Percentiles rank a stretch among this genome's conserved stretches.
These are phyloP conservation scores for Flaveria trinervia DNA, from an alignment of 129 eudicot genomes.

Conservation along the genomic window DNA sequence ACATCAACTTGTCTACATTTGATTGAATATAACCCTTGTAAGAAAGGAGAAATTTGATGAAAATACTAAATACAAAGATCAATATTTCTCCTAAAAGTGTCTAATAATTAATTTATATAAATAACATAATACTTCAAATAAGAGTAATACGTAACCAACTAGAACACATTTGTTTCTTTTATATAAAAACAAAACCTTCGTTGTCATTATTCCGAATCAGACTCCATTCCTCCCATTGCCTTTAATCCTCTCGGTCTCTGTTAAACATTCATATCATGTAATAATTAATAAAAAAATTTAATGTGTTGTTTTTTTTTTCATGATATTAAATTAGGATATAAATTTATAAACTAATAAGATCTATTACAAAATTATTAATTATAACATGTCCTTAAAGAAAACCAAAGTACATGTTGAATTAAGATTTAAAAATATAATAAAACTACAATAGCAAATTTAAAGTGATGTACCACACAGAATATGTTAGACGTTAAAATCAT, in stretches of 20 bases:
- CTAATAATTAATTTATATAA: constrained; percentile 14
- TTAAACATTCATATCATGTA: not conserved
- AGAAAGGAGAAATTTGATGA: constrained; percentile 24
- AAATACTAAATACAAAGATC: constrained; percentile 31
- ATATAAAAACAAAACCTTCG: not conserved
- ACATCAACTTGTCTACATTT: constrained; percentile 21
- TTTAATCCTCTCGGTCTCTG: constrained; percentile 95
- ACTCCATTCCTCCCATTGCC: constrained; percentile 87
- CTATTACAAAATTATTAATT: too few species aligned
- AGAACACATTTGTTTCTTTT: constrained; percentile 18
- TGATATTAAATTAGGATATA: too few species aligned
- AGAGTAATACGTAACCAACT: not conserved
- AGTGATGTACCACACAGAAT: too few species aligned
- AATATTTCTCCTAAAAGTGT: constrained; percentile 25
- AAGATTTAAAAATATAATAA: too few species aligned
- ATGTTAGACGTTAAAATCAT: too few species aligned
- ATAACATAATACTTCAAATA: constrained; percentile 5
- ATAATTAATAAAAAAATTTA: not conserved
- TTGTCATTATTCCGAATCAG: constrained; percentile 60
- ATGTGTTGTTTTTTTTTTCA: too few species aligned
- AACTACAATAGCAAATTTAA: too few species aligned
- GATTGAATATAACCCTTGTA: constrained; percentile 2
- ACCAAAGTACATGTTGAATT: too few species aligned
- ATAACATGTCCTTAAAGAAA: too few species aligned
- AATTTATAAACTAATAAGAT: too few species aligned